Conservation (phyloP, 495 filamentous ascomycete species). For the Extremus antarcticus region DNA sequence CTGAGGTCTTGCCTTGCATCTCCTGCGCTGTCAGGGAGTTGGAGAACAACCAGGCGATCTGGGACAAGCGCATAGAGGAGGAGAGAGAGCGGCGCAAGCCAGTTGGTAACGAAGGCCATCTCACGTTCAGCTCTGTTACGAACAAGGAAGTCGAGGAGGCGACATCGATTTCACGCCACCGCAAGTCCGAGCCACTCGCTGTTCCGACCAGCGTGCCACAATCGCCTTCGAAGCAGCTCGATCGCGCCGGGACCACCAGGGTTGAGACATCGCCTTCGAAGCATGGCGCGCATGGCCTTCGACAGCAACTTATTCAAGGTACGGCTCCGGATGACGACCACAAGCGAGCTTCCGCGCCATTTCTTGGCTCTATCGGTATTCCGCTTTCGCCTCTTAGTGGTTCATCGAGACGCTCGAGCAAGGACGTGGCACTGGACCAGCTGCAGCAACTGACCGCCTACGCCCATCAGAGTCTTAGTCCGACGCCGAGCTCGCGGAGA, state of each 20-base stretch:
- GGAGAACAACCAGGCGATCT: conserved; percentile 57
- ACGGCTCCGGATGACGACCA: neutral
- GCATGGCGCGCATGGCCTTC: conserved; percentile 4
- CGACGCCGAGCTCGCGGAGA: conserved; percentile 5
- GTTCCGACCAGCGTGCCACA: conserved; percentile 2
- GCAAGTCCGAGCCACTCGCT: conserved; percentile 6
- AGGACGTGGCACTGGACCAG: conserved; percentile 19
- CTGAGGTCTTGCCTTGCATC: conserved; percentile 74
- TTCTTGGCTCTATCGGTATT: neutral
- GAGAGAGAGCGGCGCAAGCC: conserved; percentile 29
- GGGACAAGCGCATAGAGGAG: conserved; percentile 56
- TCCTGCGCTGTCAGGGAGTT: conserved; percentile 73
- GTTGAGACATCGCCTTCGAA: neutral
- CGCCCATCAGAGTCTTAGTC: conserved; percentile 1
- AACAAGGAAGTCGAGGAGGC: conserved; percentile 17
- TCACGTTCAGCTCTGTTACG: conserved; percentile 16
- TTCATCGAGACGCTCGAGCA: conserved; percentile 16
- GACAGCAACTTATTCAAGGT: conserved; percentile 4
- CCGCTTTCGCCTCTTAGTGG: conserved; percentile 5
- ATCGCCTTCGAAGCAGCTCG: neutral
- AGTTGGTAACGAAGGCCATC: conserved; percentile 1
- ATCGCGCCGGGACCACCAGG: neutral
- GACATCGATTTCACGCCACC: conserved; percentile 3
- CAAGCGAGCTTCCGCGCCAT: conserved; percentile 8
- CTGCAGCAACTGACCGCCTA: conserved; percentile 10